phyloP scores from a whole-genome alignment of 2,329 filamentous ascomycete genomes.

The Aspergillus neotritici region DNA sequence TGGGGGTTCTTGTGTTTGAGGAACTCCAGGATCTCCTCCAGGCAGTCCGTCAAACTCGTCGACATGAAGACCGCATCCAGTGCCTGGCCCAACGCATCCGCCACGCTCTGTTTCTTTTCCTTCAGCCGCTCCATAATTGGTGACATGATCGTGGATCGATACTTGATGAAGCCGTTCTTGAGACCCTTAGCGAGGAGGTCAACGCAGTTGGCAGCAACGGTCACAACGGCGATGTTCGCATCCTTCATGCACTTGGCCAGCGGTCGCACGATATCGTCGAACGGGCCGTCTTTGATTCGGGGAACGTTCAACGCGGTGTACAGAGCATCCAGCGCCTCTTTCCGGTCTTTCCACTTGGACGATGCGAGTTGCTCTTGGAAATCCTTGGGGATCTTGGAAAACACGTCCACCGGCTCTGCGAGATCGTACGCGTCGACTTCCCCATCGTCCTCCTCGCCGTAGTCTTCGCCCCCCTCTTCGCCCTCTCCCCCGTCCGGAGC shows the following conservation, averaged over 20 bases:
- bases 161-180: slow-evolving; percentile 69
- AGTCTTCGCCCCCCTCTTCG: slow-evolving; percentile 56
- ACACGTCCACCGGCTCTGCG: slow-evolving; percentile 79
- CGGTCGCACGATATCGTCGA: slow-evolving; percentile 73
- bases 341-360: slow-evolving; percentile 97
- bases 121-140: slow-evolving; percentile 94
- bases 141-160: slow-evolving; percentile 72
- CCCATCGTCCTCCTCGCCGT: slow-evolving; percentile 52
- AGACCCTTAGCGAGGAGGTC: slow-evolving; percentile 83
- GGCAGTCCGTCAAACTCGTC: slow-evolving; percentile 71
- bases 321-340: slow-evolving; percentile 83
- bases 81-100: slow-evolving; percentile 80
- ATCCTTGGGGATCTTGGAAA: slow-evolving; percentile 72
- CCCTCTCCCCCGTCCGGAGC: slow-evolving; percentile 53
- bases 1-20: slow-evolving; percentile 94
- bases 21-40: slow-evolving; percentile 85
- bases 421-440: slow-evolving; percentile 79
- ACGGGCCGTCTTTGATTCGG: slow-evolving; percentile 84
- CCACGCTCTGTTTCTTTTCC: slow-evolving; percentile 87
- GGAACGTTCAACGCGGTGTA: slow-evolving; percentile 74
- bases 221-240: slow-evolving; percentile 92
- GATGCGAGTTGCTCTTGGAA: slow-evolving; percentile 80
- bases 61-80: slow-evolving; percentile 65
- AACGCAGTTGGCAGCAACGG: slow-evolving; percentile 85
- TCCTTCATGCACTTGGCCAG: slow-evolving; percentile 98